phyloP scores from a whole-genome alignment of 768 basidiomycete genomes.

The Lentinula aciculospora region DNA sequence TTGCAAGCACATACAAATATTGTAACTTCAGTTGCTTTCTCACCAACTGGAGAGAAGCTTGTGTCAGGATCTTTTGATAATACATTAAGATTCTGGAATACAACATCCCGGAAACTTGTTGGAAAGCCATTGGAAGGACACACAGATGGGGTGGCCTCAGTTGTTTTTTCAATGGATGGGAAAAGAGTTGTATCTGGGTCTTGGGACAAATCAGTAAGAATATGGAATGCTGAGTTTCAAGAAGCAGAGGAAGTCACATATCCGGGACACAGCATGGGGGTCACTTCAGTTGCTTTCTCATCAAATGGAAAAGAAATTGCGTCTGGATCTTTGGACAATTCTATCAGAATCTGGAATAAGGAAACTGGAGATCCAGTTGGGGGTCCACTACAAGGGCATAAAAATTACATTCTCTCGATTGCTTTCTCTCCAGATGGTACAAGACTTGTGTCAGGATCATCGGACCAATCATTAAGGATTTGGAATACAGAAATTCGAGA shows the following conservation, averaged over 20 bases:
- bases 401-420: constrained; percentile 19
- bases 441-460: constrained; percentile 12
- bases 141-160: background rate
- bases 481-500: background rate
- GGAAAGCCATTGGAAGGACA: background rate
- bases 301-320: background rate
- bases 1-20: background rate
- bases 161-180: background rate
- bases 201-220: background rate
- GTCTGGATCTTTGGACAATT: background rate
- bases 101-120: background rate
- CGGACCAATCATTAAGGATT: background rate
- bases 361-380: background rate
- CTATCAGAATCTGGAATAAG: background rate
- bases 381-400: background rate
- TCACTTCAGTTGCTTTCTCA: background rate
- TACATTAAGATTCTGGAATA: background rate
- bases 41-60: background rate
- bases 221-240: background rate
- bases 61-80: background rate
- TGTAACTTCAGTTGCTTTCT: background rate
- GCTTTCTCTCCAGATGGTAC: constrained; percentile 46
- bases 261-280: background rate
- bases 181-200: constrained; percentile 1
- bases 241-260: background rate